Evolutionary conservation across 805 yeast species (phyloP).

Genomic region (Lachancea meyersii): DNA sequence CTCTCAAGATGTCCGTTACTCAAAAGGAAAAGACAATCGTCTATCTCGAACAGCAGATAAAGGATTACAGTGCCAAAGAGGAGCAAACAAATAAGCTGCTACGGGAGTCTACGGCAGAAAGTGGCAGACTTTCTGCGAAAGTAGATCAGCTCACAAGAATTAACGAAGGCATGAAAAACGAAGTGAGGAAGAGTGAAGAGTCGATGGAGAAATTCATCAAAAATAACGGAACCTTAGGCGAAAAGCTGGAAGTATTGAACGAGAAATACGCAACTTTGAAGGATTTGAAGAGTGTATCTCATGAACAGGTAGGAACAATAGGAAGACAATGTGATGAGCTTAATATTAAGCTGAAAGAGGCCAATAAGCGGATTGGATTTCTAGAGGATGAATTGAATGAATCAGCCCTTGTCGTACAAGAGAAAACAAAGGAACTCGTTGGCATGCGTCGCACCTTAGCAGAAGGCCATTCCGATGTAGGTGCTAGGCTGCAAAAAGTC

Average conservation of each 20-base stretch:
- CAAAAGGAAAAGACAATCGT: conserved; percentile 36
- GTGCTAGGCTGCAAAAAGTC: conserved; percentile 47
- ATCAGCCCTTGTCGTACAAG: conserved; percentile 63
- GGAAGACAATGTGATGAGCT: conserved; percentile 72
- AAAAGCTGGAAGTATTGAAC: conserved; percentile 35
- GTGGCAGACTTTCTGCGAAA: conserved; percentile 28
- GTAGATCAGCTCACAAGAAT: conserved; percentile 34
- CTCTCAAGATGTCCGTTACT: conserved; percentile 19
- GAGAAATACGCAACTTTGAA: conserved; percentile 37
- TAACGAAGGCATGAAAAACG: conserved; percentile 32
- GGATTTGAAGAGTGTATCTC: conserved; percentile 34
- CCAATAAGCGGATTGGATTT: conserved; percentile 51
- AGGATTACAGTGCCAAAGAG: conserved; percentile 31
- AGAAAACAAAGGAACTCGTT: conserved; percentile 70
- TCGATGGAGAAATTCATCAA: conserved; percentile 33
- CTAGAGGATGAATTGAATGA: conserved; percentile 82
- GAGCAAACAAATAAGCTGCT: conserved; percentile 25
- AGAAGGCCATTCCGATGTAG: conserved; percentile 60
- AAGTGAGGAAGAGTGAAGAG: conserved; percentile 37
- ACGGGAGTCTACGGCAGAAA: conserved; percentile 30
- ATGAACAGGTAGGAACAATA: conserved; percentile 42
- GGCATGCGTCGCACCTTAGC: conserved; percentile 62
- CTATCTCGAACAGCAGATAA: conserved; percentile 38
- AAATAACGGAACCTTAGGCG: conserved; percentile 39
- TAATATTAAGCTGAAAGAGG: conserved; percentile 59